Conservation (phyloP, 768 basidiomycete genomes). For the Phanerodontia chrysosporium region DNA sequence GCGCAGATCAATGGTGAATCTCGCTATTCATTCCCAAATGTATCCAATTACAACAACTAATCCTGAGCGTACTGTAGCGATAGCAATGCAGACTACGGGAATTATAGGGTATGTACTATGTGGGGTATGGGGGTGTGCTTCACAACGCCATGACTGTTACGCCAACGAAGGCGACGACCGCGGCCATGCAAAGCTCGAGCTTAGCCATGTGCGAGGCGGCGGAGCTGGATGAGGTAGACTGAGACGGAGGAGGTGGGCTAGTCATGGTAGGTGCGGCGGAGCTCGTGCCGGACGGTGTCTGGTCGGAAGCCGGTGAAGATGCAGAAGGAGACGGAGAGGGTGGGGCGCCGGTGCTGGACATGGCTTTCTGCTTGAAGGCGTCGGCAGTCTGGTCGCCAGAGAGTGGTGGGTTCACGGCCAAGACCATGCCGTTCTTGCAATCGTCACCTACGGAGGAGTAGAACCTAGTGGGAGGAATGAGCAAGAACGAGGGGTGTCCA, state of each 20-base stretch:
- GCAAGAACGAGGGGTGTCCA: background rate
- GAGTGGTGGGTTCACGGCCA: conserved; percentile 14
- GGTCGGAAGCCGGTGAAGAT: background rate
- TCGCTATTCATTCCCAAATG: background rate
- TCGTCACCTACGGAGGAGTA: conserved; percentile 14
- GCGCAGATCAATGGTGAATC: background rate
- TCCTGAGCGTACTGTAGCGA: background rate
- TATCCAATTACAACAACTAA: background rate
- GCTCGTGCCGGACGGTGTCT: background rate
- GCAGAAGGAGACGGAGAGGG: background rate
- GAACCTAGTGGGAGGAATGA: conserved; percentile 8
- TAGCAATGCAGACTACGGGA: background rate
- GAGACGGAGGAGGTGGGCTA: background rate
- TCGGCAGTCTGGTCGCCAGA: conserved; percentile 13
- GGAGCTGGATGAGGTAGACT: conserved; percentile 1
- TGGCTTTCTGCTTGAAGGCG: conserved; percentile 11
- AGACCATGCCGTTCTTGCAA: conserved; percentile 16
- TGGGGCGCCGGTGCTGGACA: conserved; percentile 4
- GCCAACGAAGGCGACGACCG: conserved; percentile 8
- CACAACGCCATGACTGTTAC: conserved; percentile 1
- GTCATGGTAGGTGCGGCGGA: background rate
- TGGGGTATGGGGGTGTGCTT: background rate
- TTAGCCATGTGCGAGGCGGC: background rate
- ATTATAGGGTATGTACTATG: background rate
- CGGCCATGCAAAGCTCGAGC: conserved; percentile 9